Evolutionary conservation across 495 filamentous ascomycete genomes (phyloP).

Genomic region (Penicillium cosmopolitanum): DNA sequence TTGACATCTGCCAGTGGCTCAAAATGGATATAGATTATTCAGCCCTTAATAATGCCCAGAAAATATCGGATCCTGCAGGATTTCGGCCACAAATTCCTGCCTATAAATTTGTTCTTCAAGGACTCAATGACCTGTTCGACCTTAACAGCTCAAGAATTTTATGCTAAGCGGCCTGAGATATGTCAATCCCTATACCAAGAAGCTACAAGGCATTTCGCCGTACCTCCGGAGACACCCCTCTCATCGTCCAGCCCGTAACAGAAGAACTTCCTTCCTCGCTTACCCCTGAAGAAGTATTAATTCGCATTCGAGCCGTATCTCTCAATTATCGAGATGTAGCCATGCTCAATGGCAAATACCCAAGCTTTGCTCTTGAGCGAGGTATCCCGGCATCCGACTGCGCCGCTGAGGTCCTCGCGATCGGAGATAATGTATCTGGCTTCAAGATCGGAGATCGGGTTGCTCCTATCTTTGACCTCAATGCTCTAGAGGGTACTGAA

Average conservation of each 20-base stretch:
- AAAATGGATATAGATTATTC: not conserved
- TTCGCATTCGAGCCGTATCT: conserved; percentile 9
- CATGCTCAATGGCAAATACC: conserved; percentile 7
- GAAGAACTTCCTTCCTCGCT: not conserved
- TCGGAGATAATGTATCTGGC: not conserved
- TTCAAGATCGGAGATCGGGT: conserved; percentile 9
- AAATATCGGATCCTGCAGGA: not conserved
- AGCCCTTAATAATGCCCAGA: not conserved
- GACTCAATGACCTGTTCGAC: not conserved
- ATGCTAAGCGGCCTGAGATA: not conserved
- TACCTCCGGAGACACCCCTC: not conserved
- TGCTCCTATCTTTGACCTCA: conserved; percentile 5
- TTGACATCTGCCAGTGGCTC: no score
- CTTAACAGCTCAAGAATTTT: not conserved
- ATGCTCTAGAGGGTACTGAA: not conserved
- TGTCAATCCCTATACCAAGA: not conserved
- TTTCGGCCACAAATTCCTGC: not conserved
- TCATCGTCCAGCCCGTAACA: not conserved
- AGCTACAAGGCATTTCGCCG: not conserved
- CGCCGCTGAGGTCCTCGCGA: conserved; percentile 2
- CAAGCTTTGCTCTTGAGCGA: not conserved
- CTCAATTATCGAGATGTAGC: conserved; percentile 8
- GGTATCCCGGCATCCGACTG: not conserved
- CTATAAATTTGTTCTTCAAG: no score
- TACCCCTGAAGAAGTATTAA: not conserved